Evolutionary conservation across 2,329 filamentous ascomycete species (phyloP), one percentile per base, ranked within the genome.

Genomic region (Alternaria sp.): DNA sequence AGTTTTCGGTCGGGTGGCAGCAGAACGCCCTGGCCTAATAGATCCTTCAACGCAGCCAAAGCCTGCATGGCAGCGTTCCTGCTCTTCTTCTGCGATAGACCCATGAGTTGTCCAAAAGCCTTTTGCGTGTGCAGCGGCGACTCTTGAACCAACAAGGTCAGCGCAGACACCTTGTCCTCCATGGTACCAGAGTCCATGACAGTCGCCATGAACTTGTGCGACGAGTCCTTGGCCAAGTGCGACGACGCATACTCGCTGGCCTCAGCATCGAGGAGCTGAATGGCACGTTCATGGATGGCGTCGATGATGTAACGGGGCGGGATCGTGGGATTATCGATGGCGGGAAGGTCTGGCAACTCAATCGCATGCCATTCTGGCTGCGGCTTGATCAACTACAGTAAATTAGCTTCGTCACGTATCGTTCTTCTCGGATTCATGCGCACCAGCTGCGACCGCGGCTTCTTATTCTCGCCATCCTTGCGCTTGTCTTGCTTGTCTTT

Each of bases 171-270:
- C 77, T 97, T 98, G 77, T 99, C 95, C 55, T 93, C 96, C 68
- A 98, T 86, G 9, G 96, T 99, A 82, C 95, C 95, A 2, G 93
- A 96, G 9, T 92, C 83, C 91, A 98, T 97, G 76, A 99, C 97
- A 17, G 93, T 96, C 1, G 93, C 92, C 83, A 98, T 89, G 82
- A 99, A 99, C 77, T 93, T 96, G 78, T 96, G 91, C 39, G 93
- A 94, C 2, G 94, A 95, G 26, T 92, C 92, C 50, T 91, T 87
- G 6, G 91, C 87, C 55, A 90, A 81, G 66, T 92, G 83, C 39
- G 84, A 89, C 26, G 87, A 86, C 54, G 84, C 84, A 79, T 97
- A 99, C 45, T 86, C 82, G 39, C 86, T 83, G 61, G 90, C 90
- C 73, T 99, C 95, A 26, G 87, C 83, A 53, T 96, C 88, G 21